Base-by-base conservation (phyloP, 2,329 filamentous ascomycete genomes). In the Fusarium illudens region DNA sequence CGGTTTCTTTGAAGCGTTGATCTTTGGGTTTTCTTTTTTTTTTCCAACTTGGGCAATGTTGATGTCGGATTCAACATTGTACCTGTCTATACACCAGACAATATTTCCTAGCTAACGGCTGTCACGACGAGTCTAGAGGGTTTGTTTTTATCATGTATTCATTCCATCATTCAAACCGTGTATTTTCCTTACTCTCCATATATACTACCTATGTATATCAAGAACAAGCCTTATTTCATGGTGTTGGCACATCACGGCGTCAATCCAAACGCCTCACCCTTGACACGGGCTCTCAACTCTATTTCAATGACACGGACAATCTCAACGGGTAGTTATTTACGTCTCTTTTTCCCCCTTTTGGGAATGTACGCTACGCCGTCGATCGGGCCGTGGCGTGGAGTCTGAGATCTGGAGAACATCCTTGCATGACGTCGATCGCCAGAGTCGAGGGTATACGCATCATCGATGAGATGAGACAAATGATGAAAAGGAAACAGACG, bases 81-180 rank as follows among this genome's bases (percentile, higher is more conserved):
- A 56, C 67, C 63, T 63, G 65, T 60, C 54, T 59, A 46, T 63
- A 60, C 70, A 72, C 64, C 60, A 32, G 48, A 70, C 70, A 60
- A 53, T 49, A 49, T 65, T 72, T 63, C 62, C 60, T 65, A 68
- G 27, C 44, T 67, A 62, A 73, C 60, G 64, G 58, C 60, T 59
- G 50, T 64, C 36, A 73, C 60, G 68, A 73, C 30, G 37, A 60
- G 37, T 65, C 49, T 42, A 59, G 64, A 67, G 33, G 55, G 32
- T 49, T 25, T 11, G 17, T 25, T 12, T n/a, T 39, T 48, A 46
- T 8, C 17, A 42, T 60, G 27, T 33, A 61, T 4, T 25, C 34
- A 36, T 56, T 42, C 37, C 42, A 20, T 20, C 8, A n/a, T n/a
- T n/a, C n/a, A 20, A 17, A 12, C 19, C 42, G n/a, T 36, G 22